Evolutionary conservation across 176 grass and related monocot genomes (phyloP), one percentile per base, ranked within the genome.

Genomic region (Phoenix dactylifera): DNA sequence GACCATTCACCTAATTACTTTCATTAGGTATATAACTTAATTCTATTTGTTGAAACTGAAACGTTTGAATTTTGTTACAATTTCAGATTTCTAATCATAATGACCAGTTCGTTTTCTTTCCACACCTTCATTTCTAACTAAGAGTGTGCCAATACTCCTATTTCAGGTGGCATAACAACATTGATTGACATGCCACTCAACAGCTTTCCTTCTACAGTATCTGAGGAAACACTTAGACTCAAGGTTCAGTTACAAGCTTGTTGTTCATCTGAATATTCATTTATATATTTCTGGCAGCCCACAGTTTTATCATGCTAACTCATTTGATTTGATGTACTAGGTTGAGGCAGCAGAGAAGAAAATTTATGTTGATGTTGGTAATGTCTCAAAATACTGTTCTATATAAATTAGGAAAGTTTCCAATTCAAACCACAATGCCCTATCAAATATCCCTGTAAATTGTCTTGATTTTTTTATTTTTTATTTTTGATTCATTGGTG

Each of bases 121-220:
- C 35, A 18, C 22, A 26, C 18, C 51, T 63, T 1, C 19, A 5
- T 25, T n/a, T 24, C 51, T 26, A 35, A 30, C 7, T 15, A 17
- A 16, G 26, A 16, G 26, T 20, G 24, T 25, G 9, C 57, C 6
- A 14, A 29, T n/a, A 18, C 5, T 4, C 77, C 52, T 15, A 9
- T 71, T 81, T 76, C 79, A 97, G 93, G 93, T 72, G 93, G 93
- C 63, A 81, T 98, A 81, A 98, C 93, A 22, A 85, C 84, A 29
- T 44, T 98, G 62, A 74, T 98, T 18, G 93, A 98, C 71, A 98
- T 98, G 93, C 87, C 93, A 44, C 93, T 98, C 58, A 98, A 98
- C 68, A 98, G 81, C 73, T 73, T 76, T 22, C 93, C 93, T 1
- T 92, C 93, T 23, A 92, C 93, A 4, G 79, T 98, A 14, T 88